Conservation (phyloP, 2,329 filamentous ascomycete genomes). For the Epichloe sibirici region DNA sequence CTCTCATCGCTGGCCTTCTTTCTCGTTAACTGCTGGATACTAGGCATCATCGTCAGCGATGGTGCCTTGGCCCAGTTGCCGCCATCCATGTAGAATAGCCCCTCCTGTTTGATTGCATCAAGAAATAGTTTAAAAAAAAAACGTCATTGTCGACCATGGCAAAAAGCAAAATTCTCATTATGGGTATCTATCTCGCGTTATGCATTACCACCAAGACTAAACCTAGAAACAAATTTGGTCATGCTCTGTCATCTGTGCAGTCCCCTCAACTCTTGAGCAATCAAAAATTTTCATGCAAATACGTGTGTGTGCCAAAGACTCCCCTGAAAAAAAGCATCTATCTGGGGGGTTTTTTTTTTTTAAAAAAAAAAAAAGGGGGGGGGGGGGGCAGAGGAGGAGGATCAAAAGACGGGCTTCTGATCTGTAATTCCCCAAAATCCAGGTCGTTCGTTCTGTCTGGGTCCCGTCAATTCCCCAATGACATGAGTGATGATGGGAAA, state of each 20-base stretch:
- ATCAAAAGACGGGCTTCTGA: no score
- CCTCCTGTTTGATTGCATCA: conserved; percentile 4
- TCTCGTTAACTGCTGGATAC: conserved; percentile 71
- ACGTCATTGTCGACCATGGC: neutral
- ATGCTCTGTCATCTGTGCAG: neutral
- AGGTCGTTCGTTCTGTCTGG: neutral
- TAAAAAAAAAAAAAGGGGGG: neutral
- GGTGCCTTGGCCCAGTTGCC: conserved; percentile 16
- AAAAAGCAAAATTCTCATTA: conserved; percentile 8
- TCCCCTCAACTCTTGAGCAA: neutral
- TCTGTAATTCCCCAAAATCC: neutral
- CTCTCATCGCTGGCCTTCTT: conserved; percentile 68
- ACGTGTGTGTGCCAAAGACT: neutral
- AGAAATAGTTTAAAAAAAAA: conserved; percentile 4
- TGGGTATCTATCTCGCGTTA: conserved; percentile 10
- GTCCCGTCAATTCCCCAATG: neutral
- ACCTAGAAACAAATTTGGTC: no score
- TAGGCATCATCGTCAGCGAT: conserved; percentile 69
- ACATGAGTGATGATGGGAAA: neutral
- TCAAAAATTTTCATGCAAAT: conserved; percentile 1
- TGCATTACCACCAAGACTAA: neutral
- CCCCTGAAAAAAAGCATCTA: neutral
- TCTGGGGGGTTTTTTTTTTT: neutral
- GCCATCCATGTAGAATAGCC: conserved; percentile 15
- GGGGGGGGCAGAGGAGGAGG: neutral